These are phyloP conservation scores for Stagonosporopsis rhizophila DNA, from an alignment of 2,329 filamentous ascomycete genomes.

Conservation along the genomic window DNA sequence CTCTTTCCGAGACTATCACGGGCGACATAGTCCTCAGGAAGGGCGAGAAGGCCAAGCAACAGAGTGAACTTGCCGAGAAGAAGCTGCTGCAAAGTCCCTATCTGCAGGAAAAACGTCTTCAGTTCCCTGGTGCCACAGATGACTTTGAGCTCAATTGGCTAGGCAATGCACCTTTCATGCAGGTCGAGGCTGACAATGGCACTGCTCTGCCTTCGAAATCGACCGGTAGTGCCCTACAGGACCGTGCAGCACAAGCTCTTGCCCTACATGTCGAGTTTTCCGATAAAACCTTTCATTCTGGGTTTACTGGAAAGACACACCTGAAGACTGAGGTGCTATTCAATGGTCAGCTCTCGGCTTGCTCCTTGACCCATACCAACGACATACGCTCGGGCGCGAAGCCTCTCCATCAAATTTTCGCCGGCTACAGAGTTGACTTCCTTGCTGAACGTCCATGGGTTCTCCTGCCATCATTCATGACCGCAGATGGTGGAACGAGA, in stretches of 20 bases:
- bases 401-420: constrained; percentile 41
- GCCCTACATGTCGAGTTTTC: constrained; percentile 42
- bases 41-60: constrained; percentile 27
- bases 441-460: constrained; percentile 56
- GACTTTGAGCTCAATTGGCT: constrained; percentile 40
- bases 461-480: constrained; percentile 40
- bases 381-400: constrained; percentile 29
- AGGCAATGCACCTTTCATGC: constrained; percentile 41
- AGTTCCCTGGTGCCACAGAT: constrained; percentile 34
- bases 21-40: constrained; percentile 31
- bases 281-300: constrained; percentile 39
- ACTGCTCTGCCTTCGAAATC: not conserved
- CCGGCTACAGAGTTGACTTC: constrained; percentile 49
- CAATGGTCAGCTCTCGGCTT: constrained; percentile 54
- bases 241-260: constrained; percentile 30
- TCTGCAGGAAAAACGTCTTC: constrained; percentile 35
- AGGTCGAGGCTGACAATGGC: constrained; percentile 30
- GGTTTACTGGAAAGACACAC: constrained; percentile 38
- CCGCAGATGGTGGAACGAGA: constrained; percentile 30
- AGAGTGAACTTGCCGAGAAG: constrained; percentile 30
- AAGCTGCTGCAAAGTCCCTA: constrained; percentile 26
- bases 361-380: constrained; percentile 33
- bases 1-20: constrained; percentile 40
- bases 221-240: not conserved
- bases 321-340: constrained; percentile 58